phyloP scores from a whole-genome alignment of 129 eudicot species.

The Artemisia tridentata region DNA sequence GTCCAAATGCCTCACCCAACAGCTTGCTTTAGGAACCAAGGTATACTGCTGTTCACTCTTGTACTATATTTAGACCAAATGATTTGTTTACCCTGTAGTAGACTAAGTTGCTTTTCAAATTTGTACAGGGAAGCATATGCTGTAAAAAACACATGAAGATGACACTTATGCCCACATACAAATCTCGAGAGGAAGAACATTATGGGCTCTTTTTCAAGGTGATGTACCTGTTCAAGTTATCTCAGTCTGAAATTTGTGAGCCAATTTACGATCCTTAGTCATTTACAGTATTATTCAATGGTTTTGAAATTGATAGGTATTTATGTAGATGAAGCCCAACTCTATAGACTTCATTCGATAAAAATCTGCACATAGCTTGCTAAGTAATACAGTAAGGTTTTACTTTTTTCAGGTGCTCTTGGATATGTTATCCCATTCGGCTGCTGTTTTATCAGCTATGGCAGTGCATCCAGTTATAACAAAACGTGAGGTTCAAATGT shows the following conservation, averaged over 20 bases:
- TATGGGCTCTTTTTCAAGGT: constrained; percentile 65
- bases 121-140: constrained; percentile 64
- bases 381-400: too few relatives aligned
- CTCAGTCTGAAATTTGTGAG: not conserved
- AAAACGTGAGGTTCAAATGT: constrained; percentile 47
- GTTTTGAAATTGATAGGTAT: not conserved
- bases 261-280: too few relatives aligned
- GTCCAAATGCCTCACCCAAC: constrained; percentile 41
- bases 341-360: not conserved
- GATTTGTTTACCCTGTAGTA: not conserved
- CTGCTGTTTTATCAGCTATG: constrained; percentile 55
- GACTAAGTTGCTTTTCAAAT: constrained; percentile 13
- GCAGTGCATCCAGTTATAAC: constrained; percentile 50
- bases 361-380: too few relatives aligned
- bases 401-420: constrained; percentile 63
- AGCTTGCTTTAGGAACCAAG: constrained; percentile 63
- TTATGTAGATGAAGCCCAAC: not conserved
- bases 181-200: constrained; percentile 89
- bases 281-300: too few relatives aligned
- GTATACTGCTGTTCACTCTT: constrained; percentile 26
- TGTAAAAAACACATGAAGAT: constrained; percentile 79
- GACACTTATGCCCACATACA: constrained; percentile 79
- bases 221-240: not conserved
- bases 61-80: not conserved
- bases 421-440: constrained; percentile 67